Conservation (phyloP, 2,329 filamentous ascomycete species). For the Sclerotinia nivalis region DNA sequence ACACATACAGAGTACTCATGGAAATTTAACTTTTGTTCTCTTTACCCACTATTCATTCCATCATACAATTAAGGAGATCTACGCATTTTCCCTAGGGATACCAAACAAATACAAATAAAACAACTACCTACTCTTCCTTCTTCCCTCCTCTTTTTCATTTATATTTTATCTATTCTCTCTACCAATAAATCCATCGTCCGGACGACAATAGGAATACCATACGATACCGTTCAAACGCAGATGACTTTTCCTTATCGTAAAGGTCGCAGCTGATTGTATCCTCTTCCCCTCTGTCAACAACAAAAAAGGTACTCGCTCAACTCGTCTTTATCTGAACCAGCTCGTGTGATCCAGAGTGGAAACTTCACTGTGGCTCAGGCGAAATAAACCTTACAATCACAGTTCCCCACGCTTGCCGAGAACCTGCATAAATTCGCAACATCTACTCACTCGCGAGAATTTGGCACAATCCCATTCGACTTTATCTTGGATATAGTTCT, state of each 20-base stretch:
- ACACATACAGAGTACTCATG: neutral
- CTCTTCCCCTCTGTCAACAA: conserved; percentile 1
- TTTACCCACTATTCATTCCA: conserved; percentile 9
- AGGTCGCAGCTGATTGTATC: conserved; percentile 31
- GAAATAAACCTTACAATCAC: conserved; percentile 19
- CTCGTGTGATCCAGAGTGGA: conserved; percentile 30
- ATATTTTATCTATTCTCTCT: neutral
- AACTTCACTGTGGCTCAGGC: conserved; percentile 26
- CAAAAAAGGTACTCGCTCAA: conserved; percentile 10
- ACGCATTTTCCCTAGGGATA: neutral
- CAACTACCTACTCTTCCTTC: neutral
- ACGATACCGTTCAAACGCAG: conserved; percentile 22
- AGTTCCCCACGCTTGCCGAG: conserved; percentile 36
- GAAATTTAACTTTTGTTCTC: neutral
- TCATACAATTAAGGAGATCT: conserved; percentile 9
- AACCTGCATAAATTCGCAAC: conserved; percentile 34
- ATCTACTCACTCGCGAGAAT: conserved; percentile 25
- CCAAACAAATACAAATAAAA: conserved; percentile 5
- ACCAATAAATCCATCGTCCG: neutral
- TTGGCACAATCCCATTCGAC: conserved; percentile 14
- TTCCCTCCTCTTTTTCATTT: neutral
- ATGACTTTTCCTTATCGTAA: conserved; percentile 33
- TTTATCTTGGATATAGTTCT: conserved; percentile 23
- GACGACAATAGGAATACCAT: conserved; percentile 10
- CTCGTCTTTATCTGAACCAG: conserved; percentile 29